These are phyloP conservation scores for Phytophthora brassicae DNA, from an alignment of 352 stramenopile genomes.

Conservation along the genomic window DNA sequence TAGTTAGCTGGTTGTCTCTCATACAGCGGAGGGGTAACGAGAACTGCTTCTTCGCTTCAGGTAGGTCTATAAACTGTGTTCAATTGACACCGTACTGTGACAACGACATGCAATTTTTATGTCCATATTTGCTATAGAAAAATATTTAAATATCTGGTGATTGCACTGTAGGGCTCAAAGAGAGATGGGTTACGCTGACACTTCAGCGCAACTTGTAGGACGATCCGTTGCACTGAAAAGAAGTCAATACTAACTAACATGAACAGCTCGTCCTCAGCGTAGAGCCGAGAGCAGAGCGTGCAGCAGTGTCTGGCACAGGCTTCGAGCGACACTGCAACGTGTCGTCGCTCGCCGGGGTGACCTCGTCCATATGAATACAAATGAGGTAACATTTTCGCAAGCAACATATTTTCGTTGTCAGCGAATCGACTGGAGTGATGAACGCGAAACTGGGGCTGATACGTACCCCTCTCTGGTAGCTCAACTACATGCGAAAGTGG, in stretches of 20 bases:
- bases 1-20: too few species aligned
- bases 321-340: neutral
- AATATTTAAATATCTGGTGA: too few species aligned
- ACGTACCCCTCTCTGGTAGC: too few species aligned
- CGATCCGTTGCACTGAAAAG: neutral
- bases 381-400: neutral
- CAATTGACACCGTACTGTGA: too few species aligned
- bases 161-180: neutral
- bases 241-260: neutral
- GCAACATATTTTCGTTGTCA: neutral
- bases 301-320: neutral
- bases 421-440: neutral
- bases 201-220: neutral
- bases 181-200: too few species aligned
- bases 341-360: neutral
- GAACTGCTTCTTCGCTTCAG: too few species aligned
- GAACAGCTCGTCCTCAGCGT: neutral
- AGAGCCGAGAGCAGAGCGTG: neutral
- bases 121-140: too few species aligned
- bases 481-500: neutral
- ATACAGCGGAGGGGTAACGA: too few species aligned
- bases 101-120: too few species aligned
- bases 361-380: neutral
- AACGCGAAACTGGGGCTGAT: neutral
- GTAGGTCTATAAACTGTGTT: too few species aligned